These are phyloP conservation scores for Favolaschia claudopus DNA, from an alignment of 768 basidiomycete genomes.

Conservation along the genomic window DNA sequence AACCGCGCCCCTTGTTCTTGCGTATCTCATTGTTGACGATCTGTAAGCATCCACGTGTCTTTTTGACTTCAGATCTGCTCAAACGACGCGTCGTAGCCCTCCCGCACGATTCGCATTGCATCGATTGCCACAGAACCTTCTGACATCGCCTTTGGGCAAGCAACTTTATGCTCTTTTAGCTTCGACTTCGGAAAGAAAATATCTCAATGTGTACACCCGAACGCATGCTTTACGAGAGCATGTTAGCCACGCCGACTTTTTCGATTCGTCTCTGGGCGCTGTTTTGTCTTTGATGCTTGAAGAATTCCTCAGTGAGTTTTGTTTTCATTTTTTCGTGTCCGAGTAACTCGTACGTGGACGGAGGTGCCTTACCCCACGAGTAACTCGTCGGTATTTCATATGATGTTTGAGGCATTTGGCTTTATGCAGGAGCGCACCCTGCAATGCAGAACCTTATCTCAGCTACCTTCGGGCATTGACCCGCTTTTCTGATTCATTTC, in stretches of 20 bases:
- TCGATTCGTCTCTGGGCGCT: conserved; percentile 52
- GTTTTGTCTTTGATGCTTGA: conserved; percentile 53
- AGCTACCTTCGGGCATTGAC: conserved; percentile 60
- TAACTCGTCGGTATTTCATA: too few relatives aligned
- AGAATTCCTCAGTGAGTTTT: conserved; percentile 60
- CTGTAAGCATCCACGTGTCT: conserved; percentile 49
- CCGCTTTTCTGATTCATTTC: conserved; percentile 39
- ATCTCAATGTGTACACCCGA: conserved; percentile 62
- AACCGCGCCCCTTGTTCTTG: conserved; percentile 66
- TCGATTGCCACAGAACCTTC: conserved; percentile 60
- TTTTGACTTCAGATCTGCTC: neutral
- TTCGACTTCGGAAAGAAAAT: conserved; percentile 61
- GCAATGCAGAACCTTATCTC: conserved; percentile 67
- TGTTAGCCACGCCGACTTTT: conserved; percentile 52
- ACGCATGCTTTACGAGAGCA: conserved; percentile 49
- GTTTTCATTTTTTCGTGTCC: neutral
- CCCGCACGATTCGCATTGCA: conserved; percentile 65
- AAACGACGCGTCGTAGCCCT: conserved; percentile 47
- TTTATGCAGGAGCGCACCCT: conserved; percentile 35
- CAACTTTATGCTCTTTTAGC: conserved; percentile 55
- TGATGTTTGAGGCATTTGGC: neutral
- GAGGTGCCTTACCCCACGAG: too few relatives aligned
- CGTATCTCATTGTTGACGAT: conserved; percentile 70
- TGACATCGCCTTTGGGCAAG: conserved; percentile 51
- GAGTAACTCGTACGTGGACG: neutral